Evolutionary conservation across 768 basidiomycete species (phyloP).

Genomic region (Agaricus sinodeliciosus): DNA sequence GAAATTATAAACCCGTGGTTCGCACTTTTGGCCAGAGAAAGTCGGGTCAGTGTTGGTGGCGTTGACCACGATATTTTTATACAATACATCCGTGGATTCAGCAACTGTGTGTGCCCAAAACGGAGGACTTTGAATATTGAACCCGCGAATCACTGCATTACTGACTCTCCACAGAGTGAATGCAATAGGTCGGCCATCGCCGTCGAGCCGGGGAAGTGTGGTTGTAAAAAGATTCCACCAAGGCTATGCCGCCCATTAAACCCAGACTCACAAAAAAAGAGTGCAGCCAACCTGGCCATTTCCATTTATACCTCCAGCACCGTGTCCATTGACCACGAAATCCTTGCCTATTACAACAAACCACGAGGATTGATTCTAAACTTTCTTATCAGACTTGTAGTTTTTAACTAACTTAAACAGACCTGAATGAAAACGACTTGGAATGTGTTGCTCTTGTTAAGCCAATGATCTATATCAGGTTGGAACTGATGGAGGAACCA

Average conservation of each 20-base stretch:
- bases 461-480: conserved; percentile 50
- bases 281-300: conserved; percentile 42
- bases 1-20: background rate
- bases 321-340: conserved; percentile 50
- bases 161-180: conserved; percentile 41
- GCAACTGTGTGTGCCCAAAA: conserved; percentile 58
- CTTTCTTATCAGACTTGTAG: background rate
- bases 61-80: conserved; percentile 53
- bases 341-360: conserved; percentile 52
- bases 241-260: conserved; percentile 20
- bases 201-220: conserved; percentile 38
- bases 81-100: conserved; percentile 39
- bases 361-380: conserved; percentile 55
- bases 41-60: conserved; percentile 48
- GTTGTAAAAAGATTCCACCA: conserved; percentile 51
- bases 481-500: conserved; percentile 32
- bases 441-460: conserved; percentile 47
- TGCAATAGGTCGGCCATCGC: conserved; percentile 53
- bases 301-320: conserved; percentile 49
- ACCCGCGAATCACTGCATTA: conserved; percentile 36
- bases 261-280: too few relatives aligned
- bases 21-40: conserved; percentile 45
- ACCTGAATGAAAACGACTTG: conserved; percentile 60
- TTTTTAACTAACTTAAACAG: background rate
- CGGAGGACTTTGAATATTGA: conserved; percentile 46